Base-by-base conservation (phyloP, 257 asterid species). In the Vinca minor region DNA sequence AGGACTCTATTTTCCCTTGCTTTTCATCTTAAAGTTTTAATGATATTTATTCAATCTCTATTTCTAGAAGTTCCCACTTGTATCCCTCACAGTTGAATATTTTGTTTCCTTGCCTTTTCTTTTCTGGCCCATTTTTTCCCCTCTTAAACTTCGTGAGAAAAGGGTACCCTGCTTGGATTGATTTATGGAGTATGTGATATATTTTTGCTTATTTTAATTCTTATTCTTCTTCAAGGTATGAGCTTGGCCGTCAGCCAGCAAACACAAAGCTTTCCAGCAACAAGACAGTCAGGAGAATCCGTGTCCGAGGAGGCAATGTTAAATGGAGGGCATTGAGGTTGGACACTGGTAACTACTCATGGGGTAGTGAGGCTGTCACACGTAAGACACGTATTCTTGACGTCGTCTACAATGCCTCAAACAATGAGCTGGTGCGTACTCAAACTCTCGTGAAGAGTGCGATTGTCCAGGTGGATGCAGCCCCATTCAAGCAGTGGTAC, bases 281-380 rank as follows among this genome's bases (percentile, higher is more conserved):
- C 77, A 78, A 78, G 36, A 78, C 79, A 4, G 79, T 78, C 13
- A 52, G 79, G 35, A 57, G 79, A 56, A 15, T 77, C 39, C 79
- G 82, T n/a, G 79, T 77, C 15, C 65, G 77, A 20, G 82, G 82
- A 34, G 82, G 82, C 55, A 77, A 77, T 67, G 82, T 77, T 35
- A 77, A 77, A 47, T 77, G 82, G 82, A 73, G 82, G 69, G 82
- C 82, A 1, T 61, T 77, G 59, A 73, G 79, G 64, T 70, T 77
- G 76, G 82, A 77, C 48, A 73, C 79, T 26, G 82, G 82, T 38
- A 73, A 77, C 72, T 77, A 65, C 28, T 77, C 82, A 18, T 77
- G 82, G 82, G 82, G 82, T 35, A 77, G 79, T 31, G 82, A 77
- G 71, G 79, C 82, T 18, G 79, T 77, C 39, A 70, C 82, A 9